Base-by-base conservation (phyloP, 2,329 filamentous ascomycete species). In the Penicillium sp. region DNA sequence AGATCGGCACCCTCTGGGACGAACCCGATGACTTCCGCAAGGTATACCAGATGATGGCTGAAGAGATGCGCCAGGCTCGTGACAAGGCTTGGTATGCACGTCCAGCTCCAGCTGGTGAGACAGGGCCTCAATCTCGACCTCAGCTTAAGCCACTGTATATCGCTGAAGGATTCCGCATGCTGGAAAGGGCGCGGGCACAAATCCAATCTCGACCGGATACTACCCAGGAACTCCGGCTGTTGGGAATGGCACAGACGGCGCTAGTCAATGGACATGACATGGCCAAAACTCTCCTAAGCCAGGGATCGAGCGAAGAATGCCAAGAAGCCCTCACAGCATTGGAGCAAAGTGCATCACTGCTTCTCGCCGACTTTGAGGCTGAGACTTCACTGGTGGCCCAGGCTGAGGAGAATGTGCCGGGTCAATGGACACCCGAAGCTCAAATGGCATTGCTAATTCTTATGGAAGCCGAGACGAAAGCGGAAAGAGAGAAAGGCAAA, bases 401-500 rank as follows among this genome's bases (percentile, higher is more conserved):
- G 19, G 3, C 27, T 29, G 13, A 8, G 23, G 19, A 35, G 2
- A 19, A 35, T 19, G 19, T 3, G 6, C 4, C n/a, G 12, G 13
- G 23, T 23, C 2, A 7, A 12, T 6, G 0, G 8, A 33, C 29
- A 33, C 12, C 19, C 13, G n/a, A 12, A 12, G 1, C 2, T 2
- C 4, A 48, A 35, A 48, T 17, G 5, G 15, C 4, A 17, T 1
- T 33, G 19, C 2, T 47, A 10, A 3, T 25, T 10, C 7, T 27
- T 5, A 50, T 27, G 9, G 33, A 38, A 27, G 10, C 6, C 7
- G 48, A 50, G 12, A 6, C 17, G 12, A 25, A 13, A 27, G 33
- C 7, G 17, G 6, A 23, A 4, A 4, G 0, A 6, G 45, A 33
- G 13, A 21, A 2, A 4, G 13, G 3, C 12, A 6, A 3, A 1